Percentiles rank a stretch among this genome's conserved stretches.
Evolutionary conservation across 2,329 filamentous ascomycete species (phyloP).

Genomic region (Fusarium sp.): DNA sequence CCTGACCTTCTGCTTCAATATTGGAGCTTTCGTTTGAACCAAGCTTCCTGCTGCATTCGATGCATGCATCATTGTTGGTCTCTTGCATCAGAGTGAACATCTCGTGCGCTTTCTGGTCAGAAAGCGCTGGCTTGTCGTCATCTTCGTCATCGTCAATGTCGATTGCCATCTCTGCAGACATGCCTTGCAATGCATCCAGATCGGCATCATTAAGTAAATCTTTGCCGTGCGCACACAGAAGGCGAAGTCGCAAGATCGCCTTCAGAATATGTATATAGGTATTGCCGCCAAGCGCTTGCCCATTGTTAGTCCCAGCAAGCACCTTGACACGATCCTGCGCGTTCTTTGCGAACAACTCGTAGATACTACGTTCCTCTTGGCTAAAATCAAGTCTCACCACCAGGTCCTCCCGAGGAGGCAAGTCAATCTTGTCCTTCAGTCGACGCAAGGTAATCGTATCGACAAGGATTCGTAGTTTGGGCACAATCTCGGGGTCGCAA

Average conservation of each 20-base stretch:
- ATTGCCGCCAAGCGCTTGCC: constrained; percentile 80
- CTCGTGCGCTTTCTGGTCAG: constrained; percentile 82
- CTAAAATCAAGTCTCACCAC: constrained; percentile 82
- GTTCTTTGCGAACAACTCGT: constrained; percentile 86
- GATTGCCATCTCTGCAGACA: constrained; percentile 87
- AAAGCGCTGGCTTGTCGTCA: constrained; percentile 68
- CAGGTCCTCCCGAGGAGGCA: constrained; percentile 80
- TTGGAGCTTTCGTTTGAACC: constrained; percentile 67
- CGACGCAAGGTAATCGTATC: constrained; percentile 95
- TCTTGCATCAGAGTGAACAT: constrained; percentile 88
- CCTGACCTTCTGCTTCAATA: constrained; percentile 69
- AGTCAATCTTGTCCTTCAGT: constrained; percentile 89
- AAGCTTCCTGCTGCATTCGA: constrained; percentile 76
- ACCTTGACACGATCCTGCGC: constrained; percentile 84
- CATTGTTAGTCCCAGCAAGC: constrained; percentile 70
- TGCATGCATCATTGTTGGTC: constrained; percentile 81
- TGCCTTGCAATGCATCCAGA: constrained; percentile 81
- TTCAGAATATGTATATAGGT: constrained; percentile 96
- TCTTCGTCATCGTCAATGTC: constrained; percentile 87
- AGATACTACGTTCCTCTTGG: constrained; percentile 79
- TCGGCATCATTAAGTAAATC: constrained; percentile 90
- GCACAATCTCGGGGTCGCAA: constrained; percentile 85
- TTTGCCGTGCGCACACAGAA: constrained; percentile 94
- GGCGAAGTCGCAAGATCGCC: constrained; percentile 87
- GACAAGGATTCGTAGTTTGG: constrained; percentile 88